Conservation (phyloP, 306 rosid genomes). For the Lotus japonicus region DNA sequence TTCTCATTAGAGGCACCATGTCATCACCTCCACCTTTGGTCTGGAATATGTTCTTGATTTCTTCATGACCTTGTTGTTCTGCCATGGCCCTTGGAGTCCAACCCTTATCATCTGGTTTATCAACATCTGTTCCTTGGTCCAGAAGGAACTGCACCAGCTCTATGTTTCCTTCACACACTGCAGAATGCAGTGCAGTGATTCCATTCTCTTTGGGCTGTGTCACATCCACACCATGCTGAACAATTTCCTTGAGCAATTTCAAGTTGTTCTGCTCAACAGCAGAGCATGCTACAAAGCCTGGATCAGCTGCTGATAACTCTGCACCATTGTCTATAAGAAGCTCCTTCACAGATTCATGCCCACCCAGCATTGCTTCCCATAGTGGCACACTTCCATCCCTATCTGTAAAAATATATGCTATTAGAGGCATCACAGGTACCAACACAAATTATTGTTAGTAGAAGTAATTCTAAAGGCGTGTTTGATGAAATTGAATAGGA, state of each 20-base stretch:
- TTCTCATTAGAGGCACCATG: not conserved
- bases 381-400: conserved; percentile 48
- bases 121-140: conserved; percentile 46
- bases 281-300: conserved; percentile 36
- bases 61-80: conserved; percentile 51
- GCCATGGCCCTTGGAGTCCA: conserved; percentile 58
- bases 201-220: conserved; percentile 32
- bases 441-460: not conserved
- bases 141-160: conserved; percentile 48
- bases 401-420: conserved; percentile 35
- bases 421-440: not conserved
- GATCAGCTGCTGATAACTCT: conserved; percentile 20
- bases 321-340: conserved; percentile 50
- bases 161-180: conserved; percentile 44
- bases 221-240: conserved; percentile 31
- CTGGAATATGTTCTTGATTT: conserved; percentile 35
- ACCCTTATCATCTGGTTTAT: conserved; percentile 35
- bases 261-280: conserved; percentile 44
- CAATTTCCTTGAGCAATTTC: conserved; percentile 43
- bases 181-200: conserved; percentile 52
- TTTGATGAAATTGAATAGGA: too few species aligned
- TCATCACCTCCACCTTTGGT: not conserved
- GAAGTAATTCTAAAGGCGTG: too few species aligned
- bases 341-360: conserved; percentile 35
- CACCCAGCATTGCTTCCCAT: conserved; percentile 46